Evolutionary conservation across 2,329 filamentous ascomycete genomes (phyloP).

Genomic region (Raffaelea deltoideospora): DNA sequence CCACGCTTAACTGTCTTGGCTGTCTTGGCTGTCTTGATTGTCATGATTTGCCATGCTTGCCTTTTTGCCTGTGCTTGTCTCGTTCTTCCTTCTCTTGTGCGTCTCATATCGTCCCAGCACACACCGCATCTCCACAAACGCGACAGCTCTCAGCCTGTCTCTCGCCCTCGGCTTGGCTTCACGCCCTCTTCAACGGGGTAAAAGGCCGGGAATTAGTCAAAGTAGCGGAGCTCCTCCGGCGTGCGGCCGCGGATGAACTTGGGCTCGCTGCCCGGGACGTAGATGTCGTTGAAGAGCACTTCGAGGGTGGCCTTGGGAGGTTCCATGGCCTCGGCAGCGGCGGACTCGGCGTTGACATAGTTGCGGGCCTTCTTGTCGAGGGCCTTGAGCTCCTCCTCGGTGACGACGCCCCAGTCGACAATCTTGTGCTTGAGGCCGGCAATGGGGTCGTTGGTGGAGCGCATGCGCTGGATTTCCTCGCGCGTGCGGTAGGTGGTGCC

Average conservation of each 20-base stretch:
- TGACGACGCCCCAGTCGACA: slow-evolving; percentile 81
- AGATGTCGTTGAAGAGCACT: slow-evolving; percentile 94
- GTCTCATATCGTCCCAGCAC: background rate
- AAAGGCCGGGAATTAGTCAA: too few species aligned
- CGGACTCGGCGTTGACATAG: slow-evolving; percentile 80
- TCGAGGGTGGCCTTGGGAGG: slow-evolving; percentile 61
- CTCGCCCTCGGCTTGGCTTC: background rate
- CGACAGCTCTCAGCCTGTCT: background rate
- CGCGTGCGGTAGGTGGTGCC: slow-evolving; percentile 98
- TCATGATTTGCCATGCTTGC: too few species aligned
- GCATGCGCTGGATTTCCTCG: slow-evolving; percentile 99
- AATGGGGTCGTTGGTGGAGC: slow-evolving; percentile 95
- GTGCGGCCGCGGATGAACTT: slow-evolving; percentile 76
- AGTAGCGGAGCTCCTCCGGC: slow-evolving; percentile 90
- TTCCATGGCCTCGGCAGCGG: slow-evolving; percentile 76
- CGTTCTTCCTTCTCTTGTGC: too few species aligned
- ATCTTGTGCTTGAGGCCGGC: slow-evolving; percentile 97
- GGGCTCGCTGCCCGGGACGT: slow-evolving; percentile 77
- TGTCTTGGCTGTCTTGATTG: too few species aligned
- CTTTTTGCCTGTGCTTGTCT: too few species aligned
- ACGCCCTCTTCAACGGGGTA: too few species aligned
- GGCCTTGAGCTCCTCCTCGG: slow-evolving; percentile 88
- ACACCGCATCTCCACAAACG: background rate
- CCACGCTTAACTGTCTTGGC: too few species aligned
- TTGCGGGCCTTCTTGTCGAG: slow-evolving; percentile 87